Evolutionary conservation across 2,329 filamentous ascomycete species (phyloP).

Genomic region (Neurospora crassa): DNA sequence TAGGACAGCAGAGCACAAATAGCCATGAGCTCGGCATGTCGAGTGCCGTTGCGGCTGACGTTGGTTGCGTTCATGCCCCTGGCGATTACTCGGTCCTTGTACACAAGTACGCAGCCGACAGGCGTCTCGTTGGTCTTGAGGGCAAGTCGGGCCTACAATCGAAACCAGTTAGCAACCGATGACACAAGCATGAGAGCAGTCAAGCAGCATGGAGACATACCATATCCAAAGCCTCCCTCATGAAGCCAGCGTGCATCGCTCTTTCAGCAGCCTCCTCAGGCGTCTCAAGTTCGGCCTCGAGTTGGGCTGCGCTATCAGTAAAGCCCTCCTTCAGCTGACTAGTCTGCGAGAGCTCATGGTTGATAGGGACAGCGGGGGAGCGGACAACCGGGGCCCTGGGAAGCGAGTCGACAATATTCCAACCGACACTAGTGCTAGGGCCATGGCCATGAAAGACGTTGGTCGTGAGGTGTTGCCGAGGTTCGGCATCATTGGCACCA

Average conservation of each 20-base stretch:
- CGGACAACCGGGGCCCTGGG: constrained; percentile 6
- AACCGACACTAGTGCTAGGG: background rate
- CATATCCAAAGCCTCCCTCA: constrained; percentile 81
- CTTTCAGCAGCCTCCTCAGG: constrained; percentile 25
- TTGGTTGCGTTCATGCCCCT: constrained; percentile 97
- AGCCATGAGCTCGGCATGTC: constrained; percentile 92
- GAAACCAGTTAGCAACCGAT: background rate
- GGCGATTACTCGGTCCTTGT: constrained; percentile 69
- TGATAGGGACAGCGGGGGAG: constrained; percentile 10
- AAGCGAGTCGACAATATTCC: background rate
- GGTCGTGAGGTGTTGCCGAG: background rate
- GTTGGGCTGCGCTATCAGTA: background rate
- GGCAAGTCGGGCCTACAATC: constrained; percentile 66
- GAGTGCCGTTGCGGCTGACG: constrained; percentile 77
- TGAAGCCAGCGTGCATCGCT: constrained; percentile 51
- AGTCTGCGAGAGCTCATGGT: constrained; percentile 14
- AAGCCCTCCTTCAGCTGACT: constrained; percentile 14
- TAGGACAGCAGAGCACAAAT: constrained; percentile 49
- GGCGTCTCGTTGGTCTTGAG: constrained; percentile 84
- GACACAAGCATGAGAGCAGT: background rate
- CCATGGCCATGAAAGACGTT: background rate
- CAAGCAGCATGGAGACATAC: constrained; percentile 34
- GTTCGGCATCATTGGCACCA: background rate
- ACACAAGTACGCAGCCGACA: constrained; percentile 89
- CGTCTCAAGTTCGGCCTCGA: constrained; percentile 10